A percentile compares a stretch with the other conserved stretches of the same genome.
Evolutionary conservation across 306 rosid species (phyloP).

Genomic region (Bauhinia variegata): DNA sequence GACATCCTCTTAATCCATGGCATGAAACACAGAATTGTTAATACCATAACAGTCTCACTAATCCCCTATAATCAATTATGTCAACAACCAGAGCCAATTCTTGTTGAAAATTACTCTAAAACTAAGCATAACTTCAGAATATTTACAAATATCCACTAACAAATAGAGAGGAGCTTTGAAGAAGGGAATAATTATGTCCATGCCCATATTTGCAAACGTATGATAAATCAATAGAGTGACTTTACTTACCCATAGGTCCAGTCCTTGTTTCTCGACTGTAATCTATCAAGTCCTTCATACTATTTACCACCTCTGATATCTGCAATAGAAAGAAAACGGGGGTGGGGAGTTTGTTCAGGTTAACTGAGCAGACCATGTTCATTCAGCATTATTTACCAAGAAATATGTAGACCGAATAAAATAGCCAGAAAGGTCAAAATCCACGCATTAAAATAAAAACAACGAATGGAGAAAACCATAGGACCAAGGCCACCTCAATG

Average conservation of each 20-base stretch:
- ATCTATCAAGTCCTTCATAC: conserved; percentile 98
- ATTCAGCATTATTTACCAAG: background rate
- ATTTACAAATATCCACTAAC: conserved; percentile 21
- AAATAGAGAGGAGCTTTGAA: background rate
- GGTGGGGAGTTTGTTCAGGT: conserved; percentile 1
- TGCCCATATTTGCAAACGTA: conserved; percentile 3
- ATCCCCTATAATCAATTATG: background rate
- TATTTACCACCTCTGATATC: conserved; percentile 98
- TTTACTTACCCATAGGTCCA: conserved; percentile 92
- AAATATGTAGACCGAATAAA: no score
- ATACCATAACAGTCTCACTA: background rate
- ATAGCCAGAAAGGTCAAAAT: no score
- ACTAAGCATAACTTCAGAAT: conserved; percentile 17
- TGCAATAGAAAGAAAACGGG: conserved; percentile 47
- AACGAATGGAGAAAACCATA: no score
- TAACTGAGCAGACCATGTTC: background rate
- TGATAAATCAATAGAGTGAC: conserved; percentile 27
- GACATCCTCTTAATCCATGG: background rate
- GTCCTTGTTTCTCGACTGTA: conserved; percentile 86
- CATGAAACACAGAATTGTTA: background rate
- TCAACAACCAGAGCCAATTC: conserved; percentile 11
- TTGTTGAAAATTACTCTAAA: conserved; percentile 2
- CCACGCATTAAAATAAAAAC: no score
- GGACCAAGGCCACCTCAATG: no score
- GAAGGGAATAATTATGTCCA: background rate